A percentile compares a stretch with the other conserved stretches of the same genome.
phyloP scores from a whole-genome alignment of 306 rosid genomes.

The Corylus americana region DNA sequence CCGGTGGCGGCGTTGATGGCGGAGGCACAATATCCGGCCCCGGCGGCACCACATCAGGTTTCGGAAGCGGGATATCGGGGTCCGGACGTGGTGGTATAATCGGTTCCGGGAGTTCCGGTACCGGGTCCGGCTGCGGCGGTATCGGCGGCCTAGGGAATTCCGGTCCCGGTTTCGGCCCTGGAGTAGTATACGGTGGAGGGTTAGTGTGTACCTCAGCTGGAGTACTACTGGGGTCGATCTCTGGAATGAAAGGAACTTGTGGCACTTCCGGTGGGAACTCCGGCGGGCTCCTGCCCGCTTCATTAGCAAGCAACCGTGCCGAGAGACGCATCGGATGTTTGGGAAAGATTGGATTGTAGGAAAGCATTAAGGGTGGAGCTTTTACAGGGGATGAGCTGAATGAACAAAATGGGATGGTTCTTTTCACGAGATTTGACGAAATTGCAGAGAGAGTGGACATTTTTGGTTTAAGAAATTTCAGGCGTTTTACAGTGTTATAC shows the following conservation, averaged over 20 bases:
- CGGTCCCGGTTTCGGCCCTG: constrained; percentile 2
- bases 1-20: constrained; percentile 30
- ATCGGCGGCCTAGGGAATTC: constrained; percentile 24
- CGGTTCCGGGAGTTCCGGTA: constrained; percentile 48
- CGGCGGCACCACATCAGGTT: constrained; percentile 41
- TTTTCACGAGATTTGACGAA: constrained; percentile 43
- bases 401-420: constrained; percentile 31
- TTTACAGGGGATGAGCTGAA: neutral
- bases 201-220: constrained; percentile 38
- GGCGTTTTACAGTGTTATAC: neutral
- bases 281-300: constrained; percentile 27
- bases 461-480: neutral
- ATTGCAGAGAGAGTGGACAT: constrained; percentile 39
- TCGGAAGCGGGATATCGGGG: constrained; percentile 32
- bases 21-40: constrained; percentile 55
- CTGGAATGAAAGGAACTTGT: constrained; percentile 26
- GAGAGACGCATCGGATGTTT: neutral
- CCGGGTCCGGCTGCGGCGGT: constrained; percentile 27
- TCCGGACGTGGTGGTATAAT: constrained; percentile 38
- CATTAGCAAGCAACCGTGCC: neutral
- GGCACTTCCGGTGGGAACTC: constrained; percentile 41
- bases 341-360: neutral
- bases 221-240: constrained; percentile 15
- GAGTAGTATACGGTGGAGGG: constrained; percentile 33
- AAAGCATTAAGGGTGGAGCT: neutral